A percentile compares a stretch with the other conserved stretches of the same genome.
Conservation (phyloP, 257 asterid species). For the Nicotiana attenuata region DNA sequence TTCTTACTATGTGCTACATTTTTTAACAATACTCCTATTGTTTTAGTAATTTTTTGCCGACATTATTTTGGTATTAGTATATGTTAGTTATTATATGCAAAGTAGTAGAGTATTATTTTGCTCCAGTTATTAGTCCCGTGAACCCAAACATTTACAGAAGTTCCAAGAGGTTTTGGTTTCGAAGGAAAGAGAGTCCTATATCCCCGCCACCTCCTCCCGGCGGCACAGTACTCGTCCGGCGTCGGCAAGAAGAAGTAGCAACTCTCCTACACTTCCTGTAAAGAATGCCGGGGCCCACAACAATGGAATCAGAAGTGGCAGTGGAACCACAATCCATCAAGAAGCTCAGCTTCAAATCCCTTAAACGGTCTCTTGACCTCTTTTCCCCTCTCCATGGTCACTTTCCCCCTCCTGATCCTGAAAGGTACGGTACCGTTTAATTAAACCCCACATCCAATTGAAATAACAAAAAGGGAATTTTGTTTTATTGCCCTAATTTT, state of each 20-base stretch:
- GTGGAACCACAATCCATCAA: slow-evolving; percentile 93
- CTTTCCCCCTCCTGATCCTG: slow-evolving; percentile 69
- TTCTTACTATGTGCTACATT: no score
- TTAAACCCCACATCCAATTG: background rate
- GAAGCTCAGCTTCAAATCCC: slow-evolving; percentile 79
- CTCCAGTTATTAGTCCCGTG: no score
- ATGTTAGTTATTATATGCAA: no score
- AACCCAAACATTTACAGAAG: no score
- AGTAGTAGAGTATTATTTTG: no score
- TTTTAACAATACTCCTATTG: no score
- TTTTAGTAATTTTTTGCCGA: no score
- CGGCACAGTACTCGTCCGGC: background rate
- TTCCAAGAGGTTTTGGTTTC: no score
- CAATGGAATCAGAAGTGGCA: slow-evolving; percentile 64
- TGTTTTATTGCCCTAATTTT: background rate
- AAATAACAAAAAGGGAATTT: background rate
- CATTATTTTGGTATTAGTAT: no score
- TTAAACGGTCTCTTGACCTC: slow-evolving; percentile 84
- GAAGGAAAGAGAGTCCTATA: background rate
- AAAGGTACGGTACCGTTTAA: slow-evolving; percentile 40
- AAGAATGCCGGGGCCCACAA: slow-evolving; percentile 37
- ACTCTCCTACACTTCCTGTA: background rate
- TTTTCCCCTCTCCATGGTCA: slow-evolving; percentile 81
- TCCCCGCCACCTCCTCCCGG: background rate
- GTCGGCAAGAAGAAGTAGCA: background rate